Percentiles rank a stretch among this genome's conserved stretches.
These are phyloP conservation scores for Bauhinia variegata DNA, from an alignment of 306 rosid genomes.

Conservation along the genomic window DNA sequence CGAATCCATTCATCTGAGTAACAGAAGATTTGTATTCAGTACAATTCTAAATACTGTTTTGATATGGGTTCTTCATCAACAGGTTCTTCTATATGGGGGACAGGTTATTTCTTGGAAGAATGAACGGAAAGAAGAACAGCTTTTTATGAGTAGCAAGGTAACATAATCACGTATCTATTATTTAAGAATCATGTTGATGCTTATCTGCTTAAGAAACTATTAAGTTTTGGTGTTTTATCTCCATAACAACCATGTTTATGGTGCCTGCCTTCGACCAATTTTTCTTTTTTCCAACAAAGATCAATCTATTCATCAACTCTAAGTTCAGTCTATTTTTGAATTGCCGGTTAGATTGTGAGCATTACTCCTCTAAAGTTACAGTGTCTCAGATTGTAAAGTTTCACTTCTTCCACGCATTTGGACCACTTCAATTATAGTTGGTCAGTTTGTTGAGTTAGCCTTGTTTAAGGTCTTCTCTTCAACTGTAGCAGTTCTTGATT, in stretches of 20 bases:
- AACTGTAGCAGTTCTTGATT: background rate
- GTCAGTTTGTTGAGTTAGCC: conserved; percentile 3
- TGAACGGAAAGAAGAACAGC: conserved; percentile 69
- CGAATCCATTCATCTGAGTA: conserved; percentile 16
- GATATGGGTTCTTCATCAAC: background rate
- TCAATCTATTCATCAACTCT: background rate
- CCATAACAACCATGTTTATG: too few species aligned
- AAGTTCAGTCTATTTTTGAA: background rate
- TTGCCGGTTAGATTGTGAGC: background rate
- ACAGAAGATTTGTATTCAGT: background rate
- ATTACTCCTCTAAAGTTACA: background rate
- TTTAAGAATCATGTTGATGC: background rate
- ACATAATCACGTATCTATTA: background rate
- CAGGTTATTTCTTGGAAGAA: conserved; percentile 84
- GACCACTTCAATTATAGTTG: background rate
- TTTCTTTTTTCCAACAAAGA: background rate
- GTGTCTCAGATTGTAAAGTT: too few species aligned
- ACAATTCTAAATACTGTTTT: background rate
- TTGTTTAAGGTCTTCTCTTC: conserved; percentile 6
- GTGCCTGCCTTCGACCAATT: background rate
- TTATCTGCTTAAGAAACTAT: conserved; percentile 1
- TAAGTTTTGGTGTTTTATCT: background rate
- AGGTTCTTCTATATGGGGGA: conserved; percentile 81
- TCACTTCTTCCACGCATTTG: too few species aligned
- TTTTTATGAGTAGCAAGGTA: conserved; percentile 79